A percentile compares a stretch with the other conserved stretches of the same genome.
Evolutionary conservation across 2,329 filamentous ascomycete species (phyloP).

Genomic region (Colletotrichum theobromicola): DNA sequence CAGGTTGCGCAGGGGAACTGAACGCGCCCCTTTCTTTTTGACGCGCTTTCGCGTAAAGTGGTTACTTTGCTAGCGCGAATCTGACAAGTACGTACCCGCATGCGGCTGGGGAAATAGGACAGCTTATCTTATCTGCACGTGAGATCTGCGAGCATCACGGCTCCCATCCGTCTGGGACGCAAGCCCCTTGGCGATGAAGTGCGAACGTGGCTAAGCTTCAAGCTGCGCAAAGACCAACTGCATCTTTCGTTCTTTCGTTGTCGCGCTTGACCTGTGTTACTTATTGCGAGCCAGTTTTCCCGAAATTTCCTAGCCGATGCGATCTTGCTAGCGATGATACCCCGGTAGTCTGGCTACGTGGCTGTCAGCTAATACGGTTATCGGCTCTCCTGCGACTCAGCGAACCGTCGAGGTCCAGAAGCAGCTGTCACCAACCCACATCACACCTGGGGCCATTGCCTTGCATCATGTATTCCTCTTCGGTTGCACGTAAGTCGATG

Average conservation of each 20-base stretch:
- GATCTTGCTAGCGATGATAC: slow-evolving; percentile 50
- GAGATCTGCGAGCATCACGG: background rate
- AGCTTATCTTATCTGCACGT: slow-evolving; percentile 1
- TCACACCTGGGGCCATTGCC: slow-evolving; percentile 1
- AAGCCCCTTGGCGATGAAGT: background rate
- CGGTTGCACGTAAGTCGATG: slow-evolving; percentile 66
- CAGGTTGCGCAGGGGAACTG: slow-evolving; percentile 12
- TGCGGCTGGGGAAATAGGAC: background rate
- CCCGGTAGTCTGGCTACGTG: slow-evolving; percentile 45
- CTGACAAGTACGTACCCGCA: background rate
- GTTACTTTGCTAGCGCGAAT: background rate
- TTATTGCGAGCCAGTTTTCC: background rate
- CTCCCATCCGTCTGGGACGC: background rate
- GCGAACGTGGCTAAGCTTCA: slow-evolving; percentile 16
- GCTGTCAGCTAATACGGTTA: slow-evolving; percentile 41
- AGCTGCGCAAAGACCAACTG: slow-evolving; percentile 3
- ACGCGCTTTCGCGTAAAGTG: slow-evolving; percentile 19
- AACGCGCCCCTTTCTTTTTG: slow-evolving; percentile 3
- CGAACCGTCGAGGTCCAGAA: slow-evolving; percentile 6
- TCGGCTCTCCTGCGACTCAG: slow-evolving; percentile 30
- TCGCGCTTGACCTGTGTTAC: background rate
- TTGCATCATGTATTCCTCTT: slow-evolving; percentile 63
- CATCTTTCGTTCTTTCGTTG: slow-evolving; percentile 3
- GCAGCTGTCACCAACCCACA: background rate
- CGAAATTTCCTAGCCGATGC: background rate